These are phyloP conservation scores for Takakia lepidozioides DNA, from an alignment of 225 moss, liverwort and hornwort species.

Conservation along the genomic window DNA sequence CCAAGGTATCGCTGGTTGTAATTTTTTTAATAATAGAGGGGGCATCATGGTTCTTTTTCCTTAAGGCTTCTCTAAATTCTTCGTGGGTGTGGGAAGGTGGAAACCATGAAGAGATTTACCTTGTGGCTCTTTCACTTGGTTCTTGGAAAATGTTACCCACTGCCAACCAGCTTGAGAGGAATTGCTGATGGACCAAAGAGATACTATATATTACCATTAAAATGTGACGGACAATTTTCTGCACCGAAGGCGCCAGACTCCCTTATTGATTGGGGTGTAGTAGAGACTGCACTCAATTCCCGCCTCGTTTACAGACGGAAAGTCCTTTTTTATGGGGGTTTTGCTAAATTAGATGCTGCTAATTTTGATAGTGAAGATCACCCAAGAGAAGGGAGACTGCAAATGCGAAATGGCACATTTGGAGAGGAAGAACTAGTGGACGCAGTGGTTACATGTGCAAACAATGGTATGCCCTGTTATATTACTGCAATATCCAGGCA, in stretches of 20 bases:
- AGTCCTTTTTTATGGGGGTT: slow-evolving; percentile 16
- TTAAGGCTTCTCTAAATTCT: background rate
- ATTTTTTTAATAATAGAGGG: no score
- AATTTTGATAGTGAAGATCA: slow-evolving; percentile 9
- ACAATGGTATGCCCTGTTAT: slow-evolving; percentile 70
- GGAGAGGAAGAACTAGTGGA: slow-evolving; percentile 44
- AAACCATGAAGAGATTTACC: slow-evolving; percentile 21
- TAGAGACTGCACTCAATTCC: slow-evolving; percentile 32
- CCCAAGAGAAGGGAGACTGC: slow-evolving; percentile 21
- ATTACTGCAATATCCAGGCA: slow-evolving; percentile 37
- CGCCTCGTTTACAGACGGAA: slow-evolving; percentile 44
- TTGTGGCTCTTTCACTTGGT: slow-evolving; percentile 35
- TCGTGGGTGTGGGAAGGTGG: slow-evolving; percentile 11
- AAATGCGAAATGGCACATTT: slow-evolving; percentile 59
- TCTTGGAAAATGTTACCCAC: slow-evolving; percentile 28
- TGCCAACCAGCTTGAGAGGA: slow-evolving; percentile 9
- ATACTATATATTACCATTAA: slow-evolving; percentile 25
- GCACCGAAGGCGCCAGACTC: slow-evolving; percentile 5
- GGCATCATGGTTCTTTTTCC: background rate
- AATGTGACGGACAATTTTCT: background rate
- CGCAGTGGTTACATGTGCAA: slow-evolving; percentile 63
- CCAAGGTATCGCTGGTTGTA: no score
- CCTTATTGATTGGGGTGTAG: slow-evolving; percentile 42
- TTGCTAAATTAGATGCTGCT: slow-evolving; percentile 28
- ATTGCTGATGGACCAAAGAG: slow-evolving; percentile 21